phyloP scores from a whole-genome alignment of 148 eudicot species.

The Gaultheria prostrata region DNA sequence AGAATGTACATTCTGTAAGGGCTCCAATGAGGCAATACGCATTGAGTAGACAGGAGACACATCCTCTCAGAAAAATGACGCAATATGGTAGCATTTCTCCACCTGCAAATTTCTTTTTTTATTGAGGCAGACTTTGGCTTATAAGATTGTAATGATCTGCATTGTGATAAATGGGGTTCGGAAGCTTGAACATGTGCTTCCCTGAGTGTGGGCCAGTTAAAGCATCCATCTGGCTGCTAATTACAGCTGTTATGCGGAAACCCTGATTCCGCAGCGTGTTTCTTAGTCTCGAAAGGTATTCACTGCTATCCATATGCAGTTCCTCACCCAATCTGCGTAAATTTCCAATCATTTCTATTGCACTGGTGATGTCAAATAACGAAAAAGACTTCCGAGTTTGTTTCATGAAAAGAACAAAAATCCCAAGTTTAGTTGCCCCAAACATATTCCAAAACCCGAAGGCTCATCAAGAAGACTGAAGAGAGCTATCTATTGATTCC shows the following conservation, averaged over 20 bases:
- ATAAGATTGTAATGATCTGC: neutral
- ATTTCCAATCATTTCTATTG: neutral
- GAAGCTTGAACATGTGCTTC: conserved; percentile 32
- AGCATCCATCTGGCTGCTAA: conserved; percentile 43
- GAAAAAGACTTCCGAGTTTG: neutral
- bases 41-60: neutral
- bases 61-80: neutral
- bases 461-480: neutral
- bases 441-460: neutral
- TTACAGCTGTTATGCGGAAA: conserved; percentile 20
- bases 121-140: neutral
- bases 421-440: neutral
- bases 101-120: neutral
- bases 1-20: neutral
- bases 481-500: neutral
- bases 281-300: conserved; percentile 28
- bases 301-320: conserved; percentile 23
- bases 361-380: neutral
- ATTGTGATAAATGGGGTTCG: conserved; percentile 19
- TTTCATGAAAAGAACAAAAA: neutral
- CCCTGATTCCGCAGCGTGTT: conserved; percentile 21
- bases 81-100: neutral
- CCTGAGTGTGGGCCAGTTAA: conserved; percentile 20
- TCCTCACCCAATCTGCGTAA: conserved; percentile 32
- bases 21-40: neutral